These are phyloP conservation scores for Fusarium mangiferae DNA, from an alignment of 2,329 filamentous ascomycete species.

Conservation along the genomic window DNA sequence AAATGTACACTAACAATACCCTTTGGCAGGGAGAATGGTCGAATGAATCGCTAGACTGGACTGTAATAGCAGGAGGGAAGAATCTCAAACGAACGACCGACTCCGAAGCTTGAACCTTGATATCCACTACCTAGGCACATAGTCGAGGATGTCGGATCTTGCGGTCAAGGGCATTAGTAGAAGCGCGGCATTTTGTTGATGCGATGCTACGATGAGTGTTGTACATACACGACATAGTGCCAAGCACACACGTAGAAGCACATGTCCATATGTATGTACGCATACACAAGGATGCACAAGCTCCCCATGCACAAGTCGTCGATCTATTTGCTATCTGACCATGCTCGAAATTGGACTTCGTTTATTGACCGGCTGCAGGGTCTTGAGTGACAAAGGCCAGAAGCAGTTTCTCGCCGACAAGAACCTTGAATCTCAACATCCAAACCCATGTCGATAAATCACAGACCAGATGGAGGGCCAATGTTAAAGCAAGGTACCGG, in stretches of 20 bases:
- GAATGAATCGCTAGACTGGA: conserved; percentile 24
- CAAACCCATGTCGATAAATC: conserved; percentile 31
- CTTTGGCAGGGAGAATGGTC: conserved; percentile 5
- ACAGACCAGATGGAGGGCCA: conserved; percentile 28
- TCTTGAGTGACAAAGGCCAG: conserved; percentile 10
- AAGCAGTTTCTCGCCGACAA: conserved; percentile 31
- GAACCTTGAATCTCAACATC: conserved; percentile 33
- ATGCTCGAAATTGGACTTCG: conserved; percentile 15
- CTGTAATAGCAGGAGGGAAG: background rate
- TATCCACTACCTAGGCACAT: background rate
- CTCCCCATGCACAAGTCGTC: conserved; percentile 21
- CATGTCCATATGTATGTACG: background rate
- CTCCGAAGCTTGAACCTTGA: background rate
- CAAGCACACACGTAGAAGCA: conserved; percentile 3
- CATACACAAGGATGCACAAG: background rate
- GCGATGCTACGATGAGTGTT: conserved; percentile 12
- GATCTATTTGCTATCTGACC: conserved; percentile 24
- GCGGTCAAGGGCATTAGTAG: conserved; percentile 21
- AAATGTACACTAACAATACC: conserved; percentile 7
- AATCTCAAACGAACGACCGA: background rate
- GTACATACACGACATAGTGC: conserved; percentile 6
- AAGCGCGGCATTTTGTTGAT: conserved; percentile 27
- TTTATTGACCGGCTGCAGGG: conserved; percentile 25
- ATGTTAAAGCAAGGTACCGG: conserved; percentile 14
- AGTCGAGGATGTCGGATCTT: background rate